Conservation (phyloP, 1,284 basidiomycete species). For the Heimioporus punctisporus region DNA sequence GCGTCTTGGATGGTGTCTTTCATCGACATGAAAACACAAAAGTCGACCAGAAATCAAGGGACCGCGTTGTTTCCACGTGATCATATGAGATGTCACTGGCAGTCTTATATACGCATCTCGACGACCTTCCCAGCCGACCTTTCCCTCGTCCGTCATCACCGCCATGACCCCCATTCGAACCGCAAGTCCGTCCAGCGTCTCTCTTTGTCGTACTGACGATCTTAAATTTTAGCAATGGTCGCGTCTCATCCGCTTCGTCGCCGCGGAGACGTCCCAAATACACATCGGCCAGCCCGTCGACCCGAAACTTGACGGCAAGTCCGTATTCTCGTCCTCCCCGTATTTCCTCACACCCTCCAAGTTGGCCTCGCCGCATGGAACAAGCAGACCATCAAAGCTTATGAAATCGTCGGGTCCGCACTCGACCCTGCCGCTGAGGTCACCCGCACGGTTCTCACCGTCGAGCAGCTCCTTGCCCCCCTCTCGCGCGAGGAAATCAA, state of each 20-base stretch:
- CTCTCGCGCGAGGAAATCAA: constrained; percentile 66
- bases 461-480: constrained; percentile 71
- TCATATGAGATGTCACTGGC: constrained; percentile 16
- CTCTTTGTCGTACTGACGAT: constrained; percentile 4
- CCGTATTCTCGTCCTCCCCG: neutral
- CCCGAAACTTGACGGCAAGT: constrained; percentile 60
- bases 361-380: constrained; percentile 69
- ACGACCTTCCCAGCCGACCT: constrained; percentile 9
- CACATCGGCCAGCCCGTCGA: constrained; percentile 83
- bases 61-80: constrained; percentile 27
- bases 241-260: constrained; percentile 83
- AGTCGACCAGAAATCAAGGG: neutral
- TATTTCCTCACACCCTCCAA: constrained; percentile 28
- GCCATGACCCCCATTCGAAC: constrained; percentile 63
- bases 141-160: neutral
- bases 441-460: constrained; percentile 63
- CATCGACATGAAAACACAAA: constrained; percentile 34
- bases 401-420: constrained; percentile 69
- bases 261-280: constrained; percentile 71
- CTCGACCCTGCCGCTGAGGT: constrained; percentile 66
- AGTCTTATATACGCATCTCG: neutral
- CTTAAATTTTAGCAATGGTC: constrained; percentile 62
- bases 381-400: constrained; percentile 59
- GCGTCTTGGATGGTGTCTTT: constrained; percentile 55
- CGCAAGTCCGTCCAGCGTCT: constrained; percentile 35